Evolutionary conservation across 148 eudicot genomes (phyloP).

Genomic region (Selenicereus undatus): DNA sequence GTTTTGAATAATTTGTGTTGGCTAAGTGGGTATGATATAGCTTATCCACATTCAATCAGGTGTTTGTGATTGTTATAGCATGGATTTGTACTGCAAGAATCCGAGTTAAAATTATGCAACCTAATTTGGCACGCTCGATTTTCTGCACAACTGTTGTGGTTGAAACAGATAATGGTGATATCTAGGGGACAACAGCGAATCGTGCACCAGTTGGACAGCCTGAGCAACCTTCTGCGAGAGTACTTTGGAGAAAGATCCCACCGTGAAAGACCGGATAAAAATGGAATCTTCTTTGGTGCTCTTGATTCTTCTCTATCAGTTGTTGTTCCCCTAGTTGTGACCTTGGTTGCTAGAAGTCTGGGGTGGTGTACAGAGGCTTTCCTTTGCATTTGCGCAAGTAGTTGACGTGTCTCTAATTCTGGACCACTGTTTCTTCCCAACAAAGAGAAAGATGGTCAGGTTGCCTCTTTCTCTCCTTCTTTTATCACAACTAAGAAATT

Average conservation of each 20-base stretch:
- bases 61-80: no score
- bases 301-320: slow-evolving; percentile 37
- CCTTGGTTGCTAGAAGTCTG: slow-evolving; percentile 58
- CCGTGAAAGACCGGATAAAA: slow-evolving; percentile 34
- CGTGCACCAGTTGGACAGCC: slow-evolving; percentile 71
- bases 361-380: slow-evolving; percentile 45
- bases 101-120: no score
- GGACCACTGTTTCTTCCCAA: background rate
- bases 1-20: no score
- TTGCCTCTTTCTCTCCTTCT: background rate
- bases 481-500: background rate
- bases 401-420: background rate
- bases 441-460: no score
- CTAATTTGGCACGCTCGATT: background rate
- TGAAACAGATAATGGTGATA: slow-evolving; percentile 51
- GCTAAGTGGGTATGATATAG: background rate
- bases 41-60: background rate
- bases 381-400: slow-evolving; percentile 37
- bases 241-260: slow-evolving; percentile 45
- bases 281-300: slow-evolving; percentile 15
- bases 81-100: no score
- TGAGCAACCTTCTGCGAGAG: slow-evolving; percentile 63
- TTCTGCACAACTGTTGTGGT: background rate
- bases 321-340: slow-evolving; percentile 42
- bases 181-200: slow-evolving; percentile 71